A percentile compares a stretch with the other conserved stretches of the same genome.
Evolutionary conservation across 1,284 basidiomycete species (phyloP).

Genomic region (Psilocybe mexicana): DNA sequence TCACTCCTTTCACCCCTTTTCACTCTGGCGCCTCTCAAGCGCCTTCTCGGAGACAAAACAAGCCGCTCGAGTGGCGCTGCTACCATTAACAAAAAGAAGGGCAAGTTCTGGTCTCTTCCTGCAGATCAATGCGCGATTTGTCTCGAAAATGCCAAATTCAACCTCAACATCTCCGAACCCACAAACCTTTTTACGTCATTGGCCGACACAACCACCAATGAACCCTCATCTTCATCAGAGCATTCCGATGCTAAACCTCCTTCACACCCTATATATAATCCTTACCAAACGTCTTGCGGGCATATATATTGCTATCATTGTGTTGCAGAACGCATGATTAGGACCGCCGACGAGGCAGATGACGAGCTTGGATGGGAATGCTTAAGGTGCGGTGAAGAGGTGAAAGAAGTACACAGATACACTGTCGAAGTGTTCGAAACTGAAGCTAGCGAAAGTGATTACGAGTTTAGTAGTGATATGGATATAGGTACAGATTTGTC

Average conservation of each 20-base stretch:
- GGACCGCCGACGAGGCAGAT: slow-evolving; percentile 62
- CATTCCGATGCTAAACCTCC: slow-evolving; percentile 45
- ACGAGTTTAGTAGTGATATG: slow-evolving; percentile 59
- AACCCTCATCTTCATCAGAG: slow-evolving; percentile 17
- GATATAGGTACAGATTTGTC: slow-evolving; percentile 50
- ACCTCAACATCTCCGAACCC: slow-evolving; percentile 55
- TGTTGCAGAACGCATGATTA: slow-evolving; percentile 78
- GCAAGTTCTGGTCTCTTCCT: slow-evolving; percentile 66
- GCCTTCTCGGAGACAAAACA: slow-evolving; percentile 10
- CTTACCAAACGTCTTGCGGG: slow-evolving; percentile 76
- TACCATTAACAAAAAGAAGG: slow-evolving; percentile 35
- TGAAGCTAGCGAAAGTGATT: slow-evolving; percentile 49
- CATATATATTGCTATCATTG: slow-evolving; percentile 91
- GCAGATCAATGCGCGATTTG: slow-evolving; percentile 79
- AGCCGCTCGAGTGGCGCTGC: slow-evolving; percentile 3
- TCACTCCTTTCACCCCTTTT: slow-evolving; percentile 40
- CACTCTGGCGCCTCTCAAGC: slow-evolving; percentile 22
- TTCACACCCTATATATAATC: slow-evolving; percentile 63
- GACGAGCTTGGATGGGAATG: slow-evolving; percentile 74
- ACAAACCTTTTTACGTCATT: slow-evolving; percentile 49
- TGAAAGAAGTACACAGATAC: slow-evolving; percentile 56
- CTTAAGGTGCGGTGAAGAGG: slow-evolving; percentile 68
- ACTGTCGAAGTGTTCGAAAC: slow-evolving; percentile 37
- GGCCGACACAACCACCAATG: slow-evolving; percentile 22
- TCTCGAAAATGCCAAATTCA: slow-evolving; percentile 68